These are phyloP conservation scores for Rhynchosporium graminicola DNA, from an alignment of 2,329 filamentous ascomycete genomes.

Conservation along the genomic window DNA sequence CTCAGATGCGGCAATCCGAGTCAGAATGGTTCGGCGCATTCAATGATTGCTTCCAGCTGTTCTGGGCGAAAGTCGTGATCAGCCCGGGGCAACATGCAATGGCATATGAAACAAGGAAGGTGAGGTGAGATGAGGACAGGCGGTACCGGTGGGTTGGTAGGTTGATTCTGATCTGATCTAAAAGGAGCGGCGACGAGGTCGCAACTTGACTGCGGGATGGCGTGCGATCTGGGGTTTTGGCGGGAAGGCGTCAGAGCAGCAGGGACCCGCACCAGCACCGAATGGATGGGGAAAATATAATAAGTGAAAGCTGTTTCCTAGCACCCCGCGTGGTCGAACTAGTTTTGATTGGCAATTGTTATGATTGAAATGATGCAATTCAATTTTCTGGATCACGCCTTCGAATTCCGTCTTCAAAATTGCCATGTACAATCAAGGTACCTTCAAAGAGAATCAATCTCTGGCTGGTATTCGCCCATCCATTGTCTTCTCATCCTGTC, in stretches of 20 bases:
- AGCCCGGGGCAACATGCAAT: conserved; percentile 10
- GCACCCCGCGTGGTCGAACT: too few species aligned
- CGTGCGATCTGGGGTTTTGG: conserved; percentile 22
- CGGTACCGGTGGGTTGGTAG: background rate
- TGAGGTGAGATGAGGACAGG: background rate
- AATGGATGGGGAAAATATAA: too few species aligned
- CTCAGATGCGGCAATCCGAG: conserved; percentile 10
- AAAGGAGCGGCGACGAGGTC: conserved; percentile 20
- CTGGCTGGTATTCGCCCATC: too few species aligned
- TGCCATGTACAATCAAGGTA: too few species aligned
- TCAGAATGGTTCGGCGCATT: conserved; percentile 10
- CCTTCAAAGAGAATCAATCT: too few species aligned
- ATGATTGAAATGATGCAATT: too few species aligned
- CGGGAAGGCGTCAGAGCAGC: background rate
- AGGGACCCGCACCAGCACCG: too few species aligned
- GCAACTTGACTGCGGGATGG: conserved; percentile 29
- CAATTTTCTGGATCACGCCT: too few species aligned
- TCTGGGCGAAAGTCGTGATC: conserved; percentile 10
- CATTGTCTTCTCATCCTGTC: too few species aligned
- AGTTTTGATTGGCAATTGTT: too few species aligned
- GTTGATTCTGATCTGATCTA: background rate
- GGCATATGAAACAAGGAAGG: conserved; percentile 1
- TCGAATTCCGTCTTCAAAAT: too few species aligned
- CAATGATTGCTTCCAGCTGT: background rate
- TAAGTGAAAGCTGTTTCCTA: too few species aligned